Evolutionary conservation across 768 basidiomycete species (phyloP).

Genomic region (Leccinum barrowsii): DNA sequence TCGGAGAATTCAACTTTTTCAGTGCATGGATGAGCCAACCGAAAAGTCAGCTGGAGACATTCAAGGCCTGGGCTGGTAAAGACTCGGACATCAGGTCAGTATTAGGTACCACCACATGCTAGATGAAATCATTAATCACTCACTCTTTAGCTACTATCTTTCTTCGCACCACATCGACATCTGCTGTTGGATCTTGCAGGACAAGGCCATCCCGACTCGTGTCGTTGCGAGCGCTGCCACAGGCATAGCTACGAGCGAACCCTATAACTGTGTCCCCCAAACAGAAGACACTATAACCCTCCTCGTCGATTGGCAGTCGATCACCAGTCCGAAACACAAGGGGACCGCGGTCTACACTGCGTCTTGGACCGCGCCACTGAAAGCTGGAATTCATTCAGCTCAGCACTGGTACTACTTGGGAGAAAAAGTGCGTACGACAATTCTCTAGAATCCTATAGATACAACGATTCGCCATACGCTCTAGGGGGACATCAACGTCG

Average conservation of each 20-base stretch:
- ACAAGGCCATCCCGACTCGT: constrained; percentile 70
- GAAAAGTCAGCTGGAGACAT: constrained; percentile 91
- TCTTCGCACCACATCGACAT: constrained; percentile 94
- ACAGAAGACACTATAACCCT: constrained; percentile 96
- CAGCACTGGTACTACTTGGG: constrained; percentile 97
- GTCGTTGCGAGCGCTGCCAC: constrained; percentile 90
- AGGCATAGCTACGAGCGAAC: constrained; percentile 86
- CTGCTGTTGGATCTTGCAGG: constrained; percentile 81
- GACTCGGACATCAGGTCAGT: constrained; percentile 84
- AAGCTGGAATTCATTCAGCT: constrained; percentile 84
- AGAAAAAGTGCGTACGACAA: constrained; percentile 57
- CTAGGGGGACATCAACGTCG: constrained; percentile 87
- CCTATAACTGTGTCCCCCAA: constrained; percentile 79
- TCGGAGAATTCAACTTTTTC: constrained; percentile 96
- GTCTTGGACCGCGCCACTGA: constrained; percentile 90
- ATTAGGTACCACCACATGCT: neutral
- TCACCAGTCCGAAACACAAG: constrained; percentile 66
- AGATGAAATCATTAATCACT: neutral
- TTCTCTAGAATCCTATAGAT: neutral
- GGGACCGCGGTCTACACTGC: constrained; percentile 93
- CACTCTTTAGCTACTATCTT: constrained; percentile 72
- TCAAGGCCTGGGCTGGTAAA: constrained; percentile 93
- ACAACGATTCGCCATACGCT: neutral
- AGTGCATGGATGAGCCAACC: constrained; percentile 98
- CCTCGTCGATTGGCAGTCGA: constrained; percentile 89